These are phyloP conservation scores for Ramaria rubella DNA, from an alignment of 768 basidiomycete genomes.

Conservation along the genomic window DNA sequence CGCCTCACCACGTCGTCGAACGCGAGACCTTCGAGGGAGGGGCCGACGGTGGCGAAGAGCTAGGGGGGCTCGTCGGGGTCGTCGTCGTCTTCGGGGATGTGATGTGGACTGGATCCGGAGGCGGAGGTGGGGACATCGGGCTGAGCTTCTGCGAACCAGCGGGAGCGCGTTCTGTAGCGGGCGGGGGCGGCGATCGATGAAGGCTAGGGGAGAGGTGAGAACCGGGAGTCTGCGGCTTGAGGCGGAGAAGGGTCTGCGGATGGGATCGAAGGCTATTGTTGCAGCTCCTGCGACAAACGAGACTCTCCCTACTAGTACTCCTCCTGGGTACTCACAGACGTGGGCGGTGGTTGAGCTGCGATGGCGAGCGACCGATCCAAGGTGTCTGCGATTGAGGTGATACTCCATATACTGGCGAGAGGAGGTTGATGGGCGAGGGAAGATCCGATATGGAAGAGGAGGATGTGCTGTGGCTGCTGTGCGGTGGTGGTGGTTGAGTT, in stretches of 20 bases:
- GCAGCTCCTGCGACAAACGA: conserved; percentile 17
- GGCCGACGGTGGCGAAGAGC: conserved; percentile 31
- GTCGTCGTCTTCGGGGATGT: neutral
- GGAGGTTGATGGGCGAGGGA: conserved; percentile 12
- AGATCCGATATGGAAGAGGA: no score
- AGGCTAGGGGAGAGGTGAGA: conserved; percentile 19
- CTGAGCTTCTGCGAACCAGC: conserved; percentile 26
- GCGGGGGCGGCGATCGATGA: conserved; percentile 23
- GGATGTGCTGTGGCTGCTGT: no score
- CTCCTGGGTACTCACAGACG: conserved; percentile 32
- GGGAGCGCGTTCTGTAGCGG: conserved; percentile 23
- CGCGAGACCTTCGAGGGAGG: conserved; percentile 33
- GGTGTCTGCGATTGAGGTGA: conserved; percentile 44
- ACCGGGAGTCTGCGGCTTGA: neutral
- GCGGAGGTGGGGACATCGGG: conserved; percentile 8
- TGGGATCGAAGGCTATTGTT: neutral
- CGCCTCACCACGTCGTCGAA: conserved; percentile 26
- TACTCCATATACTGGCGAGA: conserved; percentile 39
- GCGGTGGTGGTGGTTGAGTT: no score
- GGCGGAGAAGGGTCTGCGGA: neutral
- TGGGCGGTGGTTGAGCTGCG: conserved; percentile 19
- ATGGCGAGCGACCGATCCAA: conserved; percentile 34
- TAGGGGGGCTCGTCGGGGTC: conserved; percentile 28
- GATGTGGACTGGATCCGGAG: neutral
- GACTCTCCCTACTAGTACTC: conserved; percentile 48